Evolutionary conservation across 2,329 filamentous ascomycete genomes (phyloP), one percentile per base, ranked within the genome.

Genomic region (Fusarium veterinarium): DNA sequence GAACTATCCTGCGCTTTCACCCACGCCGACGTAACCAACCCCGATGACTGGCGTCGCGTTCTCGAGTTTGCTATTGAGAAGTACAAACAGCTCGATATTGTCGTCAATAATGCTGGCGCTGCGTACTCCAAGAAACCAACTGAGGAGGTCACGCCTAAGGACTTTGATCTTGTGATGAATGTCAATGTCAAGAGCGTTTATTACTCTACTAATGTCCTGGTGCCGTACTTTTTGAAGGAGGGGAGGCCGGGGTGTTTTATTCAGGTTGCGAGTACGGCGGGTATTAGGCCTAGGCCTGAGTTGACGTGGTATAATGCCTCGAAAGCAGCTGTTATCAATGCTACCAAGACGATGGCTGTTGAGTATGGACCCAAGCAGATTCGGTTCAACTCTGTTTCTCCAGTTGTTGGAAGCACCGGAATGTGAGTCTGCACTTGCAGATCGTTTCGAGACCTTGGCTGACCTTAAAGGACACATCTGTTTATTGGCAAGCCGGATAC

Each of bases 331-430:
- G 88, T 91, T 17, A 88, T 88, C 72, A 91, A 87, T 55, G 90
- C 88, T 44, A 85, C 85, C 3, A 87, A 87, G 80, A 79, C 81
- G 0, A 80, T 95, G 76, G 93, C 92, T 0, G 90, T 92, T 3
- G 93, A 95, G 79, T 95, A 92, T 75, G 93, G 91, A 1, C 87
- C 90, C 0, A 88, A 92, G 61, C 87, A 93, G 74, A 93, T 95
- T 72, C 88, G 92, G 0, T 91, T 95, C 76, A 94, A 94, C 69
- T 87, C 89, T 4, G 89, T 95, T n/a, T 92, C 90, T 33, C 92
- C 92, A 0, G 87, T 93, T 0, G 84, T 94, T 5, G 91, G 89
- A 19, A 72, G 69, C 31, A 72, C 69, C 8, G 69, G 69, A 2
- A 72, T 72, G 69, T 57, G 13, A 56, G 13, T 25, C 5, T 25